Evolutionary conservation across 202 grass and related monocot genomes (phyloP), one percentile per base, ranked within the genome.

Genomic region (Carex sylvatica): DNA sequence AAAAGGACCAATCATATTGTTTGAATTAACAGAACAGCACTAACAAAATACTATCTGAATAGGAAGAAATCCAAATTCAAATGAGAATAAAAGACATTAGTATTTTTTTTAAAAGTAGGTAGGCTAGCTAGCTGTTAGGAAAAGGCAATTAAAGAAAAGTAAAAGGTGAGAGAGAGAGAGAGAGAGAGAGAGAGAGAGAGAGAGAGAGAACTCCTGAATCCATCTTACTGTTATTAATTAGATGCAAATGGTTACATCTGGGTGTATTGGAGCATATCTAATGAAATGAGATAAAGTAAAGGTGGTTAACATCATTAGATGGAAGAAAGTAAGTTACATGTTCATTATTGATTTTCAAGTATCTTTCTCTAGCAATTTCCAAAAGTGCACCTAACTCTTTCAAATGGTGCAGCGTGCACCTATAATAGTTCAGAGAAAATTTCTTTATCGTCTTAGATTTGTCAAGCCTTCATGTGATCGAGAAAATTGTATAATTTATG

Each of bases 221-320:
- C 9, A 62, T 46, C 42, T 46, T 46, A 46, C 9, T 46, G 42
- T 46, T 46, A 46, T 46, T 46, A 9, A 46, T 40, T 40, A 40
- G 38, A 7, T 40, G 38, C 38, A 40, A 40, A 51, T 79, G 26
- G 53, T 80, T 49, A 47, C 19, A 81, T 65, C 18, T 81, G 60
- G 11, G 11, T 13, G 79, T 24, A 62, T 81, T 81, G 14, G 12
- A 51, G 79, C 38, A 81, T 65, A 80, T 80, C 24, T 36, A 2
- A 44, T 80, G 60, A 80, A 26, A 19, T 47, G 78, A 47, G 52
- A 69, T 64, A 82, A 81, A 69, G 80, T 69, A 66, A 82, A 5
- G 33, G 52, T 11, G 52, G 12, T 24, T 80, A 66, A 22, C 42
- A 82, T 82, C 59, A 82, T 66, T 66, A 82, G 23, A 53, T 47